Percentiles rank a stretch among this genome's conserved stretches.
Conservation (phyloP, 2,329 filamentous ascomycete species). For the Fusarium xylarioides region DNA sequence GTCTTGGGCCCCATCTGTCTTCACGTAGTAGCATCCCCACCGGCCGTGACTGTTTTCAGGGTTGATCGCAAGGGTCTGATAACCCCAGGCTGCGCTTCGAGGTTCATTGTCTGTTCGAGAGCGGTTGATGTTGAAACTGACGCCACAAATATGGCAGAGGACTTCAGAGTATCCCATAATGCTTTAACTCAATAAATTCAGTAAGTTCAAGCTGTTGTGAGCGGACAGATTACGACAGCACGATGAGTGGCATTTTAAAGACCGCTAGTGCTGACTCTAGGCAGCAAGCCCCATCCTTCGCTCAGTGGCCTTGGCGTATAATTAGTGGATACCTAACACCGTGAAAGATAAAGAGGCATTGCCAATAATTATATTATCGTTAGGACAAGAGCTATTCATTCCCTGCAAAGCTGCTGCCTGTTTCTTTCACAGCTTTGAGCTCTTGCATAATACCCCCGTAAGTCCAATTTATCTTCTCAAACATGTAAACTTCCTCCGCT, state of each 20-base stretch:
- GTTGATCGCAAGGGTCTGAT: neutral
- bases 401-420: fast-evolving
- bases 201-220: neutral
- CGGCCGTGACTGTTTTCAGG: neutral
- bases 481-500: neutral
- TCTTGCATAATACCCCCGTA: neutral
- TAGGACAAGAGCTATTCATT: neutral
- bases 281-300: neutral
- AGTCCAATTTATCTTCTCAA: neutral
- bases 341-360: neutral
- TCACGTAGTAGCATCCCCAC: constrained; percentile 3
- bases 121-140: constrained; percentile 45
- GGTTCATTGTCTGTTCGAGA: constrained; percentile 34
- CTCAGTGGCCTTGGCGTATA: neutral
- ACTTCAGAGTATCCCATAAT: constrained; percentile 5
- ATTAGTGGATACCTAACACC: neutral
- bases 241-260: neutral
- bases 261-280: neutral
- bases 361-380: neutral
- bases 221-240: neutral
- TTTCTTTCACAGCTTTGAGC: neutral
- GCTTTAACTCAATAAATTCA: fast-evolving
- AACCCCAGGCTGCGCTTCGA: constrained; percentile 25
- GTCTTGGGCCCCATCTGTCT: neutral
- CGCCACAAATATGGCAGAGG: constrained; percentile 9